Conservation (phyloP, 176 grass and related monocot species). For the Cocos nucifera region DNA sequence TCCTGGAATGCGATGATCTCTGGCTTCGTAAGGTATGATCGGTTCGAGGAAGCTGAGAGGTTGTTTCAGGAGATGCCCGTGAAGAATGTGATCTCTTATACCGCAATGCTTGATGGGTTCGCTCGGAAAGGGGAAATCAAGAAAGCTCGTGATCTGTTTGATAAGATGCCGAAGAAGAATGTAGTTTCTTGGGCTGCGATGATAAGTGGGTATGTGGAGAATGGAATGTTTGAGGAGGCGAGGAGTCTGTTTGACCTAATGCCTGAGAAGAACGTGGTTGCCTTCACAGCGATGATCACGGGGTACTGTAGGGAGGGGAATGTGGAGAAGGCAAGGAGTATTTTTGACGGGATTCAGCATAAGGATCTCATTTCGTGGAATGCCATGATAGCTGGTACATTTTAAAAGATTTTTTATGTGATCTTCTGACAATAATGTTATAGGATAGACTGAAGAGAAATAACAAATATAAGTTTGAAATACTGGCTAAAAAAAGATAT, state of each 20-base stretch:
- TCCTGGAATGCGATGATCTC: constrained; percentile 85
- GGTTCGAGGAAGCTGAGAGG: constrained; percentile 36
- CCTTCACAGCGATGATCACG: constrained; percentile 56
- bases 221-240: constrained; percentile 52
- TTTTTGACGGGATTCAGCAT: constrained; percentile 54
- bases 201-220: constrained; percentile 60
- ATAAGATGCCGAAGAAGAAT: constrained; percentile 63
- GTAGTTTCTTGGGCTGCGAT: constrained; percentile 65
- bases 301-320: constrained; percentile 60
- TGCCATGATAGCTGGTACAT: constrained; percentile 54
- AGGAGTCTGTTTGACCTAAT: constrained; percentile 48
- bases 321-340: constrained; percentile 37
- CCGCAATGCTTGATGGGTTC: constrained; percentile 59
- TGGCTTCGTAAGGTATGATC: constrained; percentile 43
- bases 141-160: constrained; percentile 52
- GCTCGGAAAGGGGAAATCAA: constrained; percentile 31
- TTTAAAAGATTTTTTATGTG: not conserved
- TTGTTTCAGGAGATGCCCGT: constrained; percentile 54
- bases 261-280: constrained; percentile 66
- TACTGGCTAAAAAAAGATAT: too few species aligned
- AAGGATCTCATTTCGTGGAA: constrained; percentile 89
- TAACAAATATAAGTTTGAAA: too few species aligned
- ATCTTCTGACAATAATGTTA: not conserved
- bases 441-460: too few species aligned
- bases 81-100: constrained; percentile 78